Evolutionary conservation across 106 monocot genomes (phyloP), one percentile per base, ranked within the genome.

Genomic region (Dendrobium officinale): DNA sequence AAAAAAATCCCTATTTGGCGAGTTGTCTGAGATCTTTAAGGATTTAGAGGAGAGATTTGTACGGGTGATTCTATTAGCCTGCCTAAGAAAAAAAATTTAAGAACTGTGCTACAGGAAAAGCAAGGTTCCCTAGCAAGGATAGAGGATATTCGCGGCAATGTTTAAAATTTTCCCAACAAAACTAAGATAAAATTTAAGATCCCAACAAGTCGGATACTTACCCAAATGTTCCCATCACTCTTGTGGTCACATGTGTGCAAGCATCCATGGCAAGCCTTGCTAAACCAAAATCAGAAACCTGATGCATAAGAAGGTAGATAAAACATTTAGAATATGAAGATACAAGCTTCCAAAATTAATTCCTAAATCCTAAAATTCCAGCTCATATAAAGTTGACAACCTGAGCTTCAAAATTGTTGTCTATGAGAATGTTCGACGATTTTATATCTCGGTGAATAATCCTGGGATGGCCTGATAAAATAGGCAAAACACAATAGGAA

Each of bases 391-490:
- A 42, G 16, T 77, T 37, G 27, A 17, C 54, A 54, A 96, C 96
- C 91, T 91, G 89, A 85, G 96, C 96, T 81, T 96, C 96, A 81
- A 91, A 96, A 78, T 90, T 89, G 59, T 85, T 80, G 72, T 96
- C 93, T 84, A 96, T 81, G 68, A 96, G 73, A 79, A 96, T 96
- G 80, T 96, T 96, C n/a, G 96, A 96, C 59, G 96, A 91, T 79
- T 96, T 96, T 54, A 96, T 96, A 80, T 96, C 96, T 82, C 96
- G 89, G 26, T 96, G 96, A 58, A 96, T 96, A 68, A 96, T 91
- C 76, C 96, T 80, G 31, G 93, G 96, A 88, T 93, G 93, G 75
- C 96, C 96, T 96, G 85, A 45, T 75, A 51, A 80, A 82, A 75
- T 44, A 41, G n/a, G 80, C n/a, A 67, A 80, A 26, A 73, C 33